Percentiles rank a stretch among this genome's conserved stretches.
These are phyloP conservation scores for Dalbergia cultrata DNA, from an alignment of 306 rosid genomes.

Conservation along the genomic window DNA sequence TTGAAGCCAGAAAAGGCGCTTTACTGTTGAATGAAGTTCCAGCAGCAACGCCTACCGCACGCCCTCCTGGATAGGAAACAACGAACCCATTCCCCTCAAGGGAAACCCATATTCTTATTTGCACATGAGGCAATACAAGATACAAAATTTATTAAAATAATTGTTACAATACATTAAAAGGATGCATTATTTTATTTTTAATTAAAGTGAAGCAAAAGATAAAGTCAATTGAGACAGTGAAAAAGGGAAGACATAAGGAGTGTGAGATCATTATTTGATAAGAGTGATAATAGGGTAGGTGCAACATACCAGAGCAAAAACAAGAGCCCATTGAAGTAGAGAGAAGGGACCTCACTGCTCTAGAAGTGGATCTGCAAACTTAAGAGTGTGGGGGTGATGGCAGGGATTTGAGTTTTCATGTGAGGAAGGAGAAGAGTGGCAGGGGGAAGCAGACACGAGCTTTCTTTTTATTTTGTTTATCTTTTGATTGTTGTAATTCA, in stretches of 20 bases:
- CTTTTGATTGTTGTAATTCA: no score
- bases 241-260: not conserved
- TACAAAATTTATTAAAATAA: not conserved
- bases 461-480: no score
- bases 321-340: constrained; percentile 72
- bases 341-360: constrained; percentile 79
- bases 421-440: no score
- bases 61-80: constrained; percentile 60
- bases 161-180: not conserved
- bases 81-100: not conserved
- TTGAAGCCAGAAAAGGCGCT: constrained; percentile 57
- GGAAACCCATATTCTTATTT: constrained; percentile 17
- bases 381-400: constrained; percentile 30
- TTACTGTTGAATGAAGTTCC: constrained; percentile 60
- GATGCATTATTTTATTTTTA: not conserved
- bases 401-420: no score
- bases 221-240: no score
- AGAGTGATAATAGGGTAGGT: no score
- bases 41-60: constrained; percentile 68
- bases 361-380: constrained; percentile 73
- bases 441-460: no score
- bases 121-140: not conserved
- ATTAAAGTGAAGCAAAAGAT: no score
- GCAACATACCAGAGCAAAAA: constrained; percentile 53
- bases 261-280: not conserved